Conservation (phyloP, 371 early-diverging fungal genomes). For the Circinella umbellata region DNA sequence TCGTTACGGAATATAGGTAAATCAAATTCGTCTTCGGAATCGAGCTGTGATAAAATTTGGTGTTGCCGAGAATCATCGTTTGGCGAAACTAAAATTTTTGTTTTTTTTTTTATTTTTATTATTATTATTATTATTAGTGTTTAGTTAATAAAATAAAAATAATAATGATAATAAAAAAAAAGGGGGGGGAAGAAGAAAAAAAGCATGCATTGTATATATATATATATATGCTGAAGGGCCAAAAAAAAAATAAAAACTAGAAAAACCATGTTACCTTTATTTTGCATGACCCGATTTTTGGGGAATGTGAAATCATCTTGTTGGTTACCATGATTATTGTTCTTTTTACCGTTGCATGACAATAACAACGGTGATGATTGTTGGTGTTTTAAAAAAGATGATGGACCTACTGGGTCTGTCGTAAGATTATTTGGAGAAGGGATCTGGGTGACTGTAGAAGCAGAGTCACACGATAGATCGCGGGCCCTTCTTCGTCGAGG, state of each 20-base stretch:
- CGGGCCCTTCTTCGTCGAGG: conserved; percentile 24
- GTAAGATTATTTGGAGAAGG: background rate
- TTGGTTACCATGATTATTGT: background rate
- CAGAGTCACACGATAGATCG: conserved; percentile 45
- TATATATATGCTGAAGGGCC: too few relatives aligned
- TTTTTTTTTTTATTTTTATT: background rate
- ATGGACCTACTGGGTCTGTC: conserved; percentile 1
- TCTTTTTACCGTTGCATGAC: background rate
- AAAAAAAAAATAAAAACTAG: background rate
- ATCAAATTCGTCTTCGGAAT: conserved; percentile 24
- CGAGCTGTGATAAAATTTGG: conserved; percentile 4
- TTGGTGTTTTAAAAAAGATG: background rate
- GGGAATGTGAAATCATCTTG: conserved; percentile 15
- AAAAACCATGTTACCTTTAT: background rate
- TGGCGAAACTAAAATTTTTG: background rate
- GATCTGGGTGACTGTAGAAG: conserved; percentile 27
- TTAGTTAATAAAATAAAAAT: too few relatives aligned
- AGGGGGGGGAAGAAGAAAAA: background rate
- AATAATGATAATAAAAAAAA: too few relatives aligned
- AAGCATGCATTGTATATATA: background rate
- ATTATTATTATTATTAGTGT: background rate
- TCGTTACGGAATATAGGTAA: conserved; percentile 25
- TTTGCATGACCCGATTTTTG: conserved; percentile 12
- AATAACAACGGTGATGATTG: too few relatives aligned
- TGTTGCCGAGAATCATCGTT: background rate